Conservation (phyloP, 495 filamentous ascomycete species). For the Achaetomiella virescens region DNA sequence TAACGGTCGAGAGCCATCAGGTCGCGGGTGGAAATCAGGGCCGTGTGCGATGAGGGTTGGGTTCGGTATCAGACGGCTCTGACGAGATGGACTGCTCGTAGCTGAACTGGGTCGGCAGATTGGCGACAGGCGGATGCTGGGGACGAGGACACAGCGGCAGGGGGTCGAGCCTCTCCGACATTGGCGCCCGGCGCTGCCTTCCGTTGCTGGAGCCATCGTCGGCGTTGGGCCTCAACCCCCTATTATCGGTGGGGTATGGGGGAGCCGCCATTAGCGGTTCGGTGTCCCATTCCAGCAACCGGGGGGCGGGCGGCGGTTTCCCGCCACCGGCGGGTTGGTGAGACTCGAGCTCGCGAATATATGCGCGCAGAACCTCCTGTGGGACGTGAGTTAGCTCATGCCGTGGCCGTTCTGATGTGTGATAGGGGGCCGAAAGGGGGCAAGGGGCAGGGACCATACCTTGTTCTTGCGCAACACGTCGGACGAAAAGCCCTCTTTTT, state of each 20-base stretch:
- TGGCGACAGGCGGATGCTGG: constrained; percentile 13
- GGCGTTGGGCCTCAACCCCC: constrained; percentile 20
- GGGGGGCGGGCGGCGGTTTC: constrained; percentile 36
- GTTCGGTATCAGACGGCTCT: constrained; percentile 24
- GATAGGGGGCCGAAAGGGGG: not conserved
- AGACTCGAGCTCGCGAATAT: constrained; percentile 48
- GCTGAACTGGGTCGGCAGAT: constrained; percentile 24
- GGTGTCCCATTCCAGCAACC: constrained; percentile 25
- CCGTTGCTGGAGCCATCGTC: constrained; percentile 28
- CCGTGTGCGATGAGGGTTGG: constrained; percentile 22
- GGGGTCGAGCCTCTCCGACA: constrained; percentile 9
- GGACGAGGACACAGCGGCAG: constrained; percentile 15
- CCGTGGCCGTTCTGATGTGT: not conserved
- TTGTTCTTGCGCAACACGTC: constrained; percentile 46
- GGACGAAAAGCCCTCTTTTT: constrained; percentile 46
- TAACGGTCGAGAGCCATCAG: constrained; percentile 37
- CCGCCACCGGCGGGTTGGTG: constrained; percentile 28
- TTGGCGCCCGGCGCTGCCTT: constrained; percentile 27
- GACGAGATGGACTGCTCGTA: constrained; percentile 32
- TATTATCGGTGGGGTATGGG: constrained; percentile 19
- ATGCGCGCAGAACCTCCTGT: constrained; percentile 49
- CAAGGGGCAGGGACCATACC: constrained; percentile 24
- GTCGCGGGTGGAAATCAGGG: constrained; percentile 42
- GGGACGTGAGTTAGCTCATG: not conserved
- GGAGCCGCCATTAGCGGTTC: constrained; percentile 15